These are phyloP conservation scores for Tulasnella sp. DNA, from an alignment of 768 basidiomycete species.

Conservation along the genomic window DNA sequence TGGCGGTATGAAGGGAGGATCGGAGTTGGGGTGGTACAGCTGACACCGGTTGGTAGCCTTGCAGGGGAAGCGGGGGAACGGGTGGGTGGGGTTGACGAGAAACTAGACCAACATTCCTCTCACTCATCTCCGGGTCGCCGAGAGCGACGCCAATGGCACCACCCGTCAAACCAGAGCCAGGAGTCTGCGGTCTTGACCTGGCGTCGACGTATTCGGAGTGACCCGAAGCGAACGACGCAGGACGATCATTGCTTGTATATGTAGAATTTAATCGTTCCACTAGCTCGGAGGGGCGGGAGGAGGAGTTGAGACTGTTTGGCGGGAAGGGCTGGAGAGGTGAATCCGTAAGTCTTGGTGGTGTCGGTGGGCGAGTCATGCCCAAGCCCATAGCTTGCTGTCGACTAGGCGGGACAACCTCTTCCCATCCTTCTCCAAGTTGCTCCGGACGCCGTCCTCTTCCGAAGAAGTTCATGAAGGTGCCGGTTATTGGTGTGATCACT, in stretches of 20 bases:
- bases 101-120: conserved; percentile 3
- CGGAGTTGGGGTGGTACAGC: conserved; percentile 1
- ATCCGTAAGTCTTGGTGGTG: not conserved
- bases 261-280: conserved; percentile 11
- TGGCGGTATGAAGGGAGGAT: not conserved
- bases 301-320: not conserved
- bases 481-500: not conserved
- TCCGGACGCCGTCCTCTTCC: not conserved
- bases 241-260: not conserved
- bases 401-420: not conserved
- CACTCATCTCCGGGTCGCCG: conserved; percentile 2
- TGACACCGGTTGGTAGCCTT: not conserved
- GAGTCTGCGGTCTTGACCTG: not conserved
- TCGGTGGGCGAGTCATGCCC: not conserved
- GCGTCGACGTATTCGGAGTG: conserved; percentile 10
- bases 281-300: not conserved
- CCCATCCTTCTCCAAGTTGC: conserved; percentile 6
- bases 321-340: conserved; percentile 8
- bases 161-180: not conserved
- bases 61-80: not conserved
- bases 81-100: not conserved
- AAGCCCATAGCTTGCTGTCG: not conserved
- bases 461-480: not conserved
- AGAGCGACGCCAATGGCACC: not conserved
- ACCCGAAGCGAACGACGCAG: conserved; percentile 3